Base-by-base conservation (phyloP, 805 yeast genomes). In the Spathaspora passalidarum region DNA sequence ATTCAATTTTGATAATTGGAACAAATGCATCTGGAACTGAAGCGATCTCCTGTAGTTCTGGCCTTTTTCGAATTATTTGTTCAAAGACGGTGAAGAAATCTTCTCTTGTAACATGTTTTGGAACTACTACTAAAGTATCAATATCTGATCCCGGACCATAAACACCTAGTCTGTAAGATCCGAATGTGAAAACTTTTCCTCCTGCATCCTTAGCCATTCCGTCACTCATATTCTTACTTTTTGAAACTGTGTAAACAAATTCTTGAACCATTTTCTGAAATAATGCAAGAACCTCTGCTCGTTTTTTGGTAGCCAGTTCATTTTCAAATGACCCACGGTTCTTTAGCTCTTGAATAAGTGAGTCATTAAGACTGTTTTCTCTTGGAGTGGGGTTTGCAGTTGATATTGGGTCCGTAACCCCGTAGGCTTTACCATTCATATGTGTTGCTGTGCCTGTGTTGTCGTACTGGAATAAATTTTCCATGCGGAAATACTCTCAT, bases 121-220 rank as follows among this genome's bases (percentile, higher is more conserved):
- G 99, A 14, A 88, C 97, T 21, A 92, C 97, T n/a, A 94, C 88
- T 39, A 94, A 70, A 0, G 98, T 88, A 72, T 94, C 99, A 49
- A 94, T 92, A 84, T 94, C 99, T 0, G 96, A 86, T 0, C 99
- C 98, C 0, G 98, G 98, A 0, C 98, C 98, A 68, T 91, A 89
- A 11, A 94, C 99, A 3, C 99, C 99, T 38, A 94, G 69, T 51
- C 97, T 75, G 59, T 91, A 94, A 1, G 97, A 90, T 1, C 99
- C 99, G 69, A 79, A 94, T 0, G 97, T 90, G 62, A 91, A 94
- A n/a, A 94, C 81, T 63, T 94, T 94, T 32, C 99, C 99, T 32
- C 99, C 99, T 0, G 98, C 96, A 65, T 94, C 99, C 46, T 72
- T 78, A 0, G 98, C 96, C 97, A 94, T 90, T 2, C 97, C 97